phyloP scores from a whole-genome alignment of 1,284 basidiomycete genomes.

The Tilletiaria anomala region DNA sequence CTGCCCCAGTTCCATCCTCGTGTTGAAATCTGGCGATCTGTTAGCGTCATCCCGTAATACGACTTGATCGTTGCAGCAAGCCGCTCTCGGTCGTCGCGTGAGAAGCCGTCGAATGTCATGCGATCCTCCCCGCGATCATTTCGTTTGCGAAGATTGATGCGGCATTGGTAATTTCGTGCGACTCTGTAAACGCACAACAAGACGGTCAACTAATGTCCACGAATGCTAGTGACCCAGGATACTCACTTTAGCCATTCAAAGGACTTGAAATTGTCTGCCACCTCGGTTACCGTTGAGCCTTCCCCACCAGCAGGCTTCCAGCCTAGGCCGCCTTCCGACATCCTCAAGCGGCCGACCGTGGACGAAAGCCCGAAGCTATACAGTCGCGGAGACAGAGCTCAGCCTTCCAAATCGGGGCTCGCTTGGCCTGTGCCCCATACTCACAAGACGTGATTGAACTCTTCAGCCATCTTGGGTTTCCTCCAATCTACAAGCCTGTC shows the following conservation, averaged over 20 bases:
- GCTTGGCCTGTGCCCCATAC: too few species aligned
- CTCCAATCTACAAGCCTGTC: too few species aligned
- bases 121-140: slow-evolving; percentile 47
- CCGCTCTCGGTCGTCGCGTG: slow-evolving; percentile 54
- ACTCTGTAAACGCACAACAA: slow-evolving; percentile 46
- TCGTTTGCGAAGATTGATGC: slow-evolving; percentile 54
- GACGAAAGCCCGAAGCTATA: not conserved
- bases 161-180: slow-evolving; percentile 77
- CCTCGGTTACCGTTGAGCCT: slow-evolving; percentile 48
- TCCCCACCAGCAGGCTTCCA: slow-evolving; percentile 58
- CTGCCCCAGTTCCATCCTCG: slow-evolving; percentile 99
- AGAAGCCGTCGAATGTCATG: slow-evolving; percentile 86
- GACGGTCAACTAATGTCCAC: too few species aligned
- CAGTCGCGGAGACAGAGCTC: too few species aligned
- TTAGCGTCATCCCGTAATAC: slow-evolving; percentile 71
- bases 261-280: slow-evolving; percentile 64
- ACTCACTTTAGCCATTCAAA: slow-evolving; percentile 70
- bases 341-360: slow-evolving; percentile 49
- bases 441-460: too few species aligned
- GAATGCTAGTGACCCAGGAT: too few species aligned
- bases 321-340: slow-evolving; percentile 73
- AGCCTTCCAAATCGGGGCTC: too few species aligned
- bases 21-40: slow-evolving; percentile 70
- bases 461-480: too few species aligned
- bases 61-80: slow-evolving; percentile 37